These are phyloP conservation scores for Penicillium samsonianum DNA, from an alignment of 495 filamentous ascomycete genomes.

Conservation along the genomic window DNA sequence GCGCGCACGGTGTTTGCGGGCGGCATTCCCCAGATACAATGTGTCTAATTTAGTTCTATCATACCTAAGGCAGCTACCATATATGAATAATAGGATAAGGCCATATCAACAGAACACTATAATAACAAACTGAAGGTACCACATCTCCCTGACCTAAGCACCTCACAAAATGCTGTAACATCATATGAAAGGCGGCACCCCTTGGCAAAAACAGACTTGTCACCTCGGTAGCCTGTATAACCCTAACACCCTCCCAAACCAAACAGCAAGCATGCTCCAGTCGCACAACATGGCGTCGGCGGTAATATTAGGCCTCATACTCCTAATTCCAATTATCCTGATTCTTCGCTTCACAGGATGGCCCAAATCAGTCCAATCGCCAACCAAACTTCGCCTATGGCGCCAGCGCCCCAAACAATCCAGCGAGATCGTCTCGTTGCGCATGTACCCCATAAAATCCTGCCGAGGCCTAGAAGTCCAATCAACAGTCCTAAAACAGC, in stretches of 20 bases:
- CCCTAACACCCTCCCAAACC: no score
- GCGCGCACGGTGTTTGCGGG: constrained; percentile 8
- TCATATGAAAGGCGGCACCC: neutral
- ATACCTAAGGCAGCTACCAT: neutral
- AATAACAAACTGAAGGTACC: neutral
- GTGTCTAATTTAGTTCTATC: neutral
- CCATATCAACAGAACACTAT: neutral
- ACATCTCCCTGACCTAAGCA: neutral
- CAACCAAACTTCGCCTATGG: constrained; percentile 19
- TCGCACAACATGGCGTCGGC: constrained; percentile 3
- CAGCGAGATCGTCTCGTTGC: constrained; percentile 51
- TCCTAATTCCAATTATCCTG: constrained; percentile 24
- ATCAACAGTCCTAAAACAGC: constrained; percentile 61
- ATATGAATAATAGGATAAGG: neutral
- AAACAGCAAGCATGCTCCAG: constrained; percentile 4
- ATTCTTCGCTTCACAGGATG: constrained; percentile 18
- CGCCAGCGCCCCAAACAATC: constrained; percentile 21
- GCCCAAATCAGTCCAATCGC: constrained; percentile 10
- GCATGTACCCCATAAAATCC: constrained; percentile 88
- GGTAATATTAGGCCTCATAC: constrained; percentile 16
- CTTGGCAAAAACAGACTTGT: neutral
- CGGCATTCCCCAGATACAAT: neutral
- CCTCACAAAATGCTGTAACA: neutral
- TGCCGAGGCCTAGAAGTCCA: constrained; percentile 76
- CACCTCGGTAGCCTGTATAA: no score